phyloP scores from a whole-genome alignment of 1,284 basidiomycete genomes.

The Apiotrichum brassicae region DNA sequence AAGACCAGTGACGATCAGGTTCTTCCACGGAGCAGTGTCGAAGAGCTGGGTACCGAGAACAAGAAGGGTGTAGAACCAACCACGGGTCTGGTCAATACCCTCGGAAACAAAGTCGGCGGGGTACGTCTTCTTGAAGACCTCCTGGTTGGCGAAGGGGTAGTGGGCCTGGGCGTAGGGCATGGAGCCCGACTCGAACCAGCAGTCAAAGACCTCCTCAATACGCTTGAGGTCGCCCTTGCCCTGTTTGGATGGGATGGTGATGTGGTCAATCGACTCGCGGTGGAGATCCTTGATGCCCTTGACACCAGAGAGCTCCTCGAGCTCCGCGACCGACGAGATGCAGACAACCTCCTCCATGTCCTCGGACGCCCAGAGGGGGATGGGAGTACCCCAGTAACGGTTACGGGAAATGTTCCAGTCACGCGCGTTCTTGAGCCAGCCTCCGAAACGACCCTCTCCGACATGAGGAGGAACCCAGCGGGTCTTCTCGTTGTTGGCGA shows the following conservation, averaged over 20 bases:
- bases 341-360: constrained; percentile 90
- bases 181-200: constrained; percentile 99
- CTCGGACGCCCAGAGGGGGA: constrained; percentile 93
- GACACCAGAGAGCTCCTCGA: constrained; percentile 80
- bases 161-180: constrained; percentile 99
- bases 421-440: constrained; percentile 93
- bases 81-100: constrained; percentile 91
- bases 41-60: constrained; percentile 94
- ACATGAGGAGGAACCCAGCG: constrained; percentile 91
- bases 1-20: constrained; percentile 91
- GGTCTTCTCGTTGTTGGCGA: constrained; percentile 84
- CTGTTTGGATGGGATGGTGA: constrained; percentile 87
- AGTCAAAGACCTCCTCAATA: constrained; percentile 97
- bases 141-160: constrained; percentile 93
- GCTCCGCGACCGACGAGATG: constrained; percentile 79
- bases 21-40: constrained; percentile 93
- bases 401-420: constrained; percentile 99
- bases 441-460: constrained; percentile 89
- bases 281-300: constrained; percentile 87
- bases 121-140: constrained; percentile 66
- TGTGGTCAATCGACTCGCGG: constrained; percentile 88
- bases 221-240: constrained; percentile 87
- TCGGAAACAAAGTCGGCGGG: constrained; percentile 99
- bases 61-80: constrained; percentile 99
- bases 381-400: constrained; percentile 98